Percentiles rank a stretch among this genome's conserved stretches.
Evolutionary conservation across 495 filamentous ascomycete species (phyloP).

Genomic region (Apodospora peruviana): DNA sequence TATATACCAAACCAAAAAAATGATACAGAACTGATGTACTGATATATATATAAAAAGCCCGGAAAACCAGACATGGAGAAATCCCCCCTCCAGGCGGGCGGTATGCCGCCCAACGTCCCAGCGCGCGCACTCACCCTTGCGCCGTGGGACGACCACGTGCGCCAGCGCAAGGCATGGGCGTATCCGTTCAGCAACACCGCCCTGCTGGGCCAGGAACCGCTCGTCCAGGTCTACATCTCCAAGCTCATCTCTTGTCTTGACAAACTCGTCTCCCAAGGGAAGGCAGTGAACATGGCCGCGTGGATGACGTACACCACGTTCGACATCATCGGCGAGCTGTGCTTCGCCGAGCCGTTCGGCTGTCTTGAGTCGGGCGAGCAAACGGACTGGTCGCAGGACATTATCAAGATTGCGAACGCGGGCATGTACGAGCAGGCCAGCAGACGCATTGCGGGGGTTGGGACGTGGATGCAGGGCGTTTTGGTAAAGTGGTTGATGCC

Average conservation of each 20-base stretch:
- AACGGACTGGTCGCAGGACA: constrained; percentile 18
- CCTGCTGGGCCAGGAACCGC: constrained; percentile 35
- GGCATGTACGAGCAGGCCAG: constrained; percentile 16
- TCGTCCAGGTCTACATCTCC: constrained; percentile 31
- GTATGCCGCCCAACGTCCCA: constrained; percentile 3
- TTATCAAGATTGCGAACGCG: constrained; percentile 8
- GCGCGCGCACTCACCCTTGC: constrained; percentile 12
- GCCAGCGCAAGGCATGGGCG: constrained; percentile 44
- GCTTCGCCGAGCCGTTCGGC: constrained; percentile 53
- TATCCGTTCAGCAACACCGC: constrained; percentile 45
- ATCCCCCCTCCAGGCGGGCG: constrained; percentile 39
- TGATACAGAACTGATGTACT: constrained; percentile 33
- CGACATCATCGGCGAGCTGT: constrained; percentile 57
- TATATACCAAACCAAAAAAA: constrained; percentile 26
- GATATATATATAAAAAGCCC: constrained; percentile 15
- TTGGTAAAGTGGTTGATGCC: constrained; percentile 13
- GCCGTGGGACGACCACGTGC: constrained; percentile 31
- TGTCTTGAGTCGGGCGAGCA: constrained; percentile 39
- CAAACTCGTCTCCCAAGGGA: constrained; percentile 6
- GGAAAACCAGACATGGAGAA: constrained; percentile 37
- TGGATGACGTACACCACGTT: constrained; percentile 49
- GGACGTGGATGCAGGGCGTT: constrained; percentile 14
- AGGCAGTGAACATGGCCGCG: constrained; percentile 35
- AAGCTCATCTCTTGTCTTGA: constrained; percentile 19
- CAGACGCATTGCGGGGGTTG: constrained; percentile 16